Evolutionary conservation across 192 early-diverging fungal species (phyloP), one percentile per base, ranked within the genome.

Genomic region (Radiomyces spectabilis): DNA sequence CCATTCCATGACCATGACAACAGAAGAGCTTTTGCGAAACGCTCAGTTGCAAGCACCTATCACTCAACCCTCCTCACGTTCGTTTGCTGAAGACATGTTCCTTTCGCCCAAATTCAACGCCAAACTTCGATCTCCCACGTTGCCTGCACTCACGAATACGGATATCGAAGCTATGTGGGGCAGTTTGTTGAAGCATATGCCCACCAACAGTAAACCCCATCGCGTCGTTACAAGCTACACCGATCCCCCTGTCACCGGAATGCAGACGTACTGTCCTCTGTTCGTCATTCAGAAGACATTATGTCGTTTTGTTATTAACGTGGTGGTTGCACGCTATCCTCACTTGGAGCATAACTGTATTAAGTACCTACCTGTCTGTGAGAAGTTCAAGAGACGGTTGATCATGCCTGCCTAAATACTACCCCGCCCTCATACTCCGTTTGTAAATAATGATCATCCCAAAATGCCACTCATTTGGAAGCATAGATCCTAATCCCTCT

Each of bases 1-100:
- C 8, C 63, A 65, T 49, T 54, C 63, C 0, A 49, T 65, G 51
- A 41, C 26, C 15, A 54, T 65, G 56, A 54, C 40, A 13, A 53
- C 59, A 15, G 24, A 39, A 26, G 51, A 61, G 6, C 29, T 61
- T 13, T 18, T 53, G 5, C 15, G 24, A 21, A 21, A 48, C 16
- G 15, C 46, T 4, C 9, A 15, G 5, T 31, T 48, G 29, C 7
- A 5, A 21, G 30, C 46, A 9, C 9, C 9, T 15, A 25, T 12
- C 46, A 19, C 42, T 19, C 10, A 43, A 9, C 18, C 15, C 10
- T 43, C 42, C 7, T 27, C 46, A 21, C 24, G 25, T 22, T 42
- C 41, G 6, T 18, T 21, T 5, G n/a, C 41, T n/a, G n/a, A n/a
- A n/a, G n/a, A n/a, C n/a, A n/a, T n/a, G n/a, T n/a, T n/a, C n/a